phyloP scores from a whole-genome alignment of 176 grass and related monocot species.

The Carex scoparia region DNA sequence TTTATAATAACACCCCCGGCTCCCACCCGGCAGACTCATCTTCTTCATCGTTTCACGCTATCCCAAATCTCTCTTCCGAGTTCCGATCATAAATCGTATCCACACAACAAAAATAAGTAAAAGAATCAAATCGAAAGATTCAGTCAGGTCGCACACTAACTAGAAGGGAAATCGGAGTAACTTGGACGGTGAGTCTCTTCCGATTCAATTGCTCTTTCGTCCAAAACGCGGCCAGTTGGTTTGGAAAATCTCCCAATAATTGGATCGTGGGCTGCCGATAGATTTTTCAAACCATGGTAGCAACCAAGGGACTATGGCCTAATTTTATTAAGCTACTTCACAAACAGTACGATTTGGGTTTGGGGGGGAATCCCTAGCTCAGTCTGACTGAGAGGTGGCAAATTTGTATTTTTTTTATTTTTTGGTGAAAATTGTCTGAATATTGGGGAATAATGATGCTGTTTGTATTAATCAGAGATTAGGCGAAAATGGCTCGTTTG shows the following conservation, averaged over 20 bases:
- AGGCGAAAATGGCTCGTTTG: slow-evolving; percentile 73
- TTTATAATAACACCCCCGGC: neutral
- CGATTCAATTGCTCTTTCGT: neutral
- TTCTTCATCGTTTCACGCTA: neutral
- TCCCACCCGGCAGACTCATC: neutral
- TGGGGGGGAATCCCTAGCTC: too few species aligned
- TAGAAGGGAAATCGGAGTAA: neutral
- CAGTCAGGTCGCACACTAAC: neutral
- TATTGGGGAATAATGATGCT: slow-evolving; percentile 30
- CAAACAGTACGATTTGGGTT: too few species aligned
- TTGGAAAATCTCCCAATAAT: neutral
- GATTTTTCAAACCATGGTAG: too few species aligned
- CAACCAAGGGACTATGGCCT: too few species aligned
- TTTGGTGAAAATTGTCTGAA: slow-evolving; percentile 9
- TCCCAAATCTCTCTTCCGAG: neutral
- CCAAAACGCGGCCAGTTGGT: neutral
- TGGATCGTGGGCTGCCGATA: too few species aligned
- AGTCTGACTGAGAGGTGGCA: neutral
- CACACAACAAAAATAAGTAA: neutral
- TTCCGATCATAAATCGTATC: neutral
- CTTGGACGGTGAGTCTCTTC: neutral
- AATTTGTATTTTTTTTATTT: slow-evolving; percentile 11
- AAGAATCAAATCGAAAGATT: neutral
- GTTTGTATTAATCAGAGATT: slow-evolving; percentile 38
- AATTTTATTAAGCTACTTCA: too few species aligned